These are phyloP conservation scores for Coemansia asiatica DNA, from an alignment of 192 early-diverging fungal species.

Conservation along the genomic window DNA sequence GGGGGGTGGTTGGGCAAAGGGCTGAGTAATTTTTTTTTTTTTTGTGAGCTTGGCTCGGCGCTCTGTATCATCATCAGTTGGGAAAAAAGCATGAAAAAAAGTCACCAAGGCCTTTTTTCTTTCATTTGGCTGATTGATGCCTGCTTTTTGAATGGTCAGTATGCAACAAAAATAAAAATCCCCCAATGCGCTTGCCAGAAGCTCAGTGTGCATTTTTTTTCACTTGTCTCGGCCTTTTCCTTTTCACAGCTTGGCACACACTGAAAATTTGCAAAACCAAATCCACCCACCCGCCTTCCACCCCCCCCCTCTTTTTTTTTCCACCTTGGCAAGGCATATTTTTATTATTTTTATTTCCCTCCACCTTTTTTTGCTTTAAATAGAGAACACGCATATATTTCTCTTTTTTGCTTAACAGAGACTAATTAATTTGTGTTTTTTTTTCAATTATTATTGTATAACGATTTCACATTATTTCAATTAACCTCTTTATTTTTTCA, in stretches of 20 bases:
- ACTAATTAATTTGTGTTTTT: constrained; percentile 10
- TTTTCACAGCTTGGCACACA: constrained; percentile 6
- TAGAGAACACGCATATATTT: constrained; percentile 4
- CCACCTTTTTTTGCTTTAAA: constrained; percentile 10
- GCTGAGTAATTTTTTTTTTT: background rate
- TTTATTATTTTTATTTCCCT: background rate
- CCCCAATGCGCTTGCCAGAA: background rate
- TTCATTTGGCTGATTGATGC: background rate
- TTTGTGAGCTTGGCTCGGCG: background rate
- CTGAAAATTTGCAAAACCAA: background rate
- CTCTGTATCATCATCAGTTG: no score
- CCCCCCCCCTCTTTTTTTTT: constrained; percentile 3
- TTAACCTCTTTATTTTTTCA: background rate
- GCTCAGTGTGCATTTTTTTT: no score
- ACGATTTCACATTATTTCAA: constrained; percentile 1
- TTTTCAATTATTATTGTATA: background rate
- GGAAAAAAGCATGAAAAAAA: no score
- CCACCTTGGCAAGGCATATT: background rate
- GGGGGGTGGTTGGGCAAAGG: background rate
- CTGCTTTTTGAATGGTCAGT: background rate
- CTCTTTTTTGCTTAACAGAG: constrained; percentile 4
- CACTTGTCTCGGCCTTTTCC: constrained; percentile 11
- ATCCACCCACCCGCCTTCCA: background rate
- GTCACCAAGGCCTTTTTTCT: background rate
- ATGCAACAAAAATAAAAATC: constrained; percentile 1